phyloP scores from a whole-genome alignment of 2,329 filamentous ascomycete genomes.

The Bipolaris gigantea region DNA sequence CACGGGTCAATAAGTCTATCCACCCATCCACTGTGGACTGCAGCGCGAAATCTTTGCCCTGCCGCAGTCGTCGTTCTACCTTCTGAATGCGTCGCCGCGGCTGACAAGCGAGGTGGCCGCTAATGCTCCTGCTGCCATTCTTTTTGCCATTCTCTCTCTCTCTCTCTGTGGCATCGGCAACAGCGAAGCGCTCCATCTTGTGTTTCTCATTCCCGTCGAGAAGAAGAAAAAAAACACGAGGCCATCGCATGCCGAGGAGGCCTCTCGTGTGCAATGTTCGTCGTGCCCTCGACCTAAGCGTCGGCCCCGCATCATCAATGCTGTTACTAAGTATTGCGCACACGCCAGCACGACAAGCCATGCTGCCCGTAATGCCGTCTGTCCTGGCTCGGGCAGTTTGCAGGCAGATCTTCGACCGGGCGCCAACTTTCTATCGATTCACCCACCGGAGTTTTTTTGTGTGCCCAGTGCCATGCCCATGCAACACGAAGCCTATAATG shows the following conservation, averaged over 20 bases:
- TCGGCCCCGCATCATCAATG: conserved; percentile 36
- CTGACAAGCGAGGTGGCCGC: conserved; percentile 11
- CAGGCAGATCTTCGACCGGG: conserved; percentile 40
- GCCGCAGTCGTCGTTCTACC: conserved; percentile 14
- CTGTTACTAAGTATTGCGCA: conserved; percentile 8
- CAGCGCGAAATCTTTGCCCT: conserved; percentile 8
- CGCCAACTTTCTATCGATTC: conserved; percentile 35
- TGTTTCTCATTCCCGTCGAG: too few relatives aligned
- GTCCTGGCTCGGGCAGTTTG: conserved; percentile 38
- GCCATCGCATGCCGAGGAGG: neutral
- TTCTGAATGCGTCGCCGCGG: conserved; percentile 8
- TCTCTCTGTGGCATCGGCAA: neutral
- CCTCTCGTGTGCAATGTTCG: conserved; percentile 11
- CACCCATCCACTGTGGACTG: neutral
- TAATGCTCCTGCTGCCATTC: conserved; percentile 6
- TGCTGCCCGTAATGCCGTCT: conserved; percentile 26
- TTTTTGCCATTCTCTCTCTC: neutral
- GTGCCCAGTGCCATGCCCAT: conserved; percentile 20
- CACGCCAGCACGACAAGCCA: conserved; percentile 20
- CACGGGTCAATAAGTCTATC: conserved; percentile 7
- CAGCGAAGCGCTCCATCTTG: neutral
- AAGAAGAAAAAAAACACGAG: neutral
- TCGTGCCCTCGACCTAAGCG: conserved; percentile 28
- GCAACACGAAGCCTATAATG: conserved; percentile 28
- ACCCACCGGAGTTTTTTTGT: conserved; percentile 43